Conservation (phyloP, 129 eudicot genomes). For the Dittrichia graveolens region DNA sequence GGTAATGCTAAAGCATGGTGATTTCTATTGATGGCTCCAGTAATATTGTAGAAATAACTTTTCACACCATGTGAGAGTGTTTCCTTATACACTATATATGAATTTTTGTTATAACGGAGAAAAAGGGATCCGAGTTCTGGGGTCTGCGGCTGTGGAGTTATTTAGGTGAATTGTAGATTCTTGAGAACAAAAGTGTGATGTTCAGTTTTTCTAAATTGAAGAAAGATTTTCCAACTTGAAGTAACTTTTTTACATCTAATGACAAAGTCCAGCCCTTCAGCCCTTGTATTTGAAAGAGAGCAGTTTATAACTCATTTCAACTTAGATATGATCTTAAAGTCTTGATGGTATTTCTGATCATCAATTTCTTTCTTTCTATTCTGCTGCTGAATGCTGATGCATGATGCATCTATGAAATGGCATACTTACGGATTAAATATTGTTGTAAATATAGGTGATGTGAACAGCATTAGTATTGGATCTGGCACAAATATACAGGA, state of each 20-base stretch:
- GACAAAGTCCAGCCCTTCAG: too few species aligned
- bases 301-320: too few species aligned
- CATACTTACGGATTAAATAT: conserved; percentile 7
- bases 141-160: background rate
- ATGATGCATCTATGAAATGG: background rate
- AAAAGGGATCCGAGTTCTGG: background rate
- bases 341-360: too few species aligned
- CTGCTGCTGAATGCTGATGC: too few species aligned
- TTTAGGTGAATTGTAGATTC: background rate
- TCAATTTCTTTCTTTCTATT: too few species aligned
- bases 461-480: conserved; percentile 66
- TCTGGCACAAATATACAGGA: conserved; percentile 77
- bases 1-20: conserved; percentile 40
- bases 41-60: background rate
- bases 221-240: too few species aligned
- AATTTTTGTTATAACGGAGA: background rate
- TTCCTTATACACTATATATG: background rate
- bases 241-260: too few species aligned
- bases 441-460: conserved; percentile 50
- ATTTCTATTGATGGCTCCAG: background rate
- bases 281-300: too few species aligned
- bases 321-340: too few species aligned
- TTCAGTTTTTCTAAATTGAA: too few species aligned
- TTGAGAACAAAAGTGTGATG: too few species aligned
- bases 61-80: too few species aligned